Base-by-base conservation (phyloP, 164 flowering plant species). In the Pachysandra terminalis region DNA sequence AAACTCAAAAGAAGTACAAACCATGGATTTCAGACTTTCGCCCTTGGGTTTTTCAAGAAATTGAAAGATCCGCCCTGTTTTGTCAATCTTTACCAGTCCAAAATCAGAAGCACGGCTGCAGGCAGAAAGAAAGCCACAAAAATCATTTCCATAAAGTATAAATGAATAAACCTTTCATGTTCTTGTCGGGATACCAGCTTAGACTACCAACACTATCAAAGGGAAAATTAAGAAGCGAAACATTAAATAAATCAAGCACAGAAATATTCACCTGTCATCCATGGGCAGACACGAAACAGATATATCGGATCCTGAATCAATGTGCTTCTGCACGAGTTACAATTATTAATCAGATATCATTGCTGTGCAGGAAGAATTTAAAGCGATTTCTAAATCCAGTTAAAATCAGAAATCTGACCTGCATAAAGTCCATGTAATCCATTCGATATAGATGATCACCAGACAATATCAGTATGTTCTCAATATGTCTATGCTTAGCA, bases 391-490 rank as follows among this genome's bases (percentile, higher is more conserved):
- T 32, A 32, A 32, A 32, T 32, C 37, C 37, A 32, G 37, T 7
- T 32, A 32, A n/a, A 32, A 32, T 32, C 3, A 7, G 37, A 63
- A 56, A 22, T 19, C 13, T 26, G 73, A 90, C 98, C 93, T 95
- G 97, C 65, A 95, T 69, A 54, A 95, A 83, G 73, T 92, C 88
- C 94, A 87, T 90, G 68, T 92, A 95, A 66, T 95, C 89, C 97
- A 90, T 95, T 22, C 99, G 73, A 64, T 95, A 92, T 22, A 95
- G 92, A 78, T 92, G 97, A 83, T 95, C 99, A 41, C 99, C 99
- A 0, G 88, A 86, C 68, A 92, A 76, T 57, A 92, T 90, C 70
- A 92, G 53, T 64, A 95, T 71, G 74, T 95, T 79, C 74, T 92
- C 97, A 48, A 92, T 74, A 52, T 92, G 78, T 68, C 87, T 85